phyloP scores from a whole-genome alignment of 257 asterid genomes.

The Echium plantagineum region DNA sequence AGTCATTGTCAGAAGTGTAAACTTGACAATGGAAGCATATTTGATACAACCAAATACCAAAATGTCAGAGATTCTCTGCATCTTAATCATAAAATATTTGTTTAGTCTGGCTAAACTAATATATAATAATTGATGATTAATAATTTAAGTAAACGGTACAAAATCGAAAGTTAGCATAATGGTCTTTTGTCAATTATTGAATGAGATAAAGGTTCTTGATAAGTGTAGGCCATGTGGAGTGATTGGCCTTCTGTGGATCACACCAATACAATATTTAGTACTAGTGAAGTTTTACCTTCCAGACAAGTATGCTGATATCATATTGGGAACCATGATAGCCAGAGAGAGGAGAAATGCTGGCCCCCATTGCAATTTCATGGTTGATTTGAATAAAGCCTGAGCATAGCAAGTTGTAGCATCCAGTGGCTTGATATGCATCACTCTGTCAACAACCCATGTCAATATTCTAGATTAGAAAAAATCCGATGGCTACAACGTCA shows the following conservation, averaged over 20 bases:
- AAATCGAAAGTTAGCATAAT: background rate
- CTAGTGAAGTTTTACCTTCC: background rate
- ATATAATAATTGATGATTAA: too few species aligned
- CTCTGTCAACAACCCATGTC: background rate
- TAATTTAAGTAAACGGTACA: background rate
- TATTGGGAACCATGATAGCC: background rate
- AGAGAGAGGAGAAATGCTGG: background rate
- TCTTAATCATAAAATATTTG: background rate
- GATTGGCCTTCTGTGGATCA: background rate
- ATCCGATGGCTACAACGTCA: background rate
- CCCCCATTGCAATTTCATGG: background rate
- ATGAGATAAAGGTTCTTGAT: background rate
- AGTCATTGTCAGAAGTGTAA: background rate
- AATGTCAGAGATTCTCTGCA: background rate
- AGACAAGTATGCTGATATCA: background rate
- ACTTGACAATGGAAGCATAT: background rate
- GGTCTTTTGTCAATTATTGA: background rate
- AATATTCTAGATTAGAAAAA: background rate
- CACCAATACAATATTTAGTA: background rate
- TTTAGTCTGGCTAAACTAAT: background rate
- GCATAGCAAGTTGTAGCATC: background rate
- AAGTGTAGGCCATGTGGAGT: background rate
- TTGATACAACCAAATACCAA: background rate
- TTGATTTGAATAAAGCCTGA: background rate
- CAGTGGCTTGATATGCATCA: background rate